A percentile compares a stretch with the other conserved stretches of the same genome.
These are phyloP conservation scores for Labyrinthula sp. DNA, from an alignment of 352 stramenopile species.

Conservation along the genomic window DNA sequence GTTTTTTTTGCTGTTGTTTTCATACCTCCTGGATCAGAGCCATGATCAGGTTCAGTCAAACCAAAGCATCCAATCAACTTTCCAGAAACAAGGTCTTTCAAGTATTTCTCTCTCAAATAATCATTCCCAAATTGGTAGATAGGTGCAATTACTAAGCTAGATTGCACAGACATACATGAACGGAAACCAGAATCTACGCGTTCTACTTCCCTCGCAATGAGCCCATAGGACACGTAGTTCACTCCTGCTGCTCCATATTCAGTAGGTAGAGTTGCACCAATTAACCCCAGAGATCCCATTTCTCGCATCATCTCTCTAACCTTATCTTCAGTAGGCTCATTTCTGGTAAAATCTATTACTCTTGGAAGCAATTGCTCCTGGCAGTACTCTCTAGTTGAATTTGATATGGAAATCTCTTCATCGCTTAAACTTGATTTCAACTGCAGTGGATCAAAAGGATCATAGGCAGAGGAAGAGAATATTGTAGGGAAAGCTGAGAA, in stretches of 20 bases:
- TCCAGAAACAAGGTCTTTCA: conserved; percentile 72
- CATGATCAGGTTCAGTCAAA: conserved; percentile 90
- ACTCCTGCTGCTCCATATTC: conserved; percentile 78
- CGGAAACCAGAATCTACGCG: conserved; percentile 81
- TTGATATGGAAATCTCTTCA: conserved; percentile 68
- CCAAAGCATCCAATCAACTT: conserved; percentile 91
- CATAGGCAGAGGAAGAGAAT: not conserved
- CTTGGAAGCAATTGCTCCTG: conserved; percentile 69
- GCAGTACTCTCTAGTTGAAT: conserved; percentile 73
- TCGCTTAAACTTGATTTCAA: conserved; percentile 45
- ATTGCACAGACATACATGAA: conserved; percentile 89
- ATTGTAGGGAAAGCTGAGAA: too few relatives aligned
- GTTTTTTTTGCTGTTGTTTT: conserved; percentile 65
- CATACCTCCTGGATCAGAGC: conserved; percentile 81
- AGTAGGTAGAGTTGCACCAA: conserved; percentile 40
- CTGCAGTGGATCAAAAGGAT: conserved; percentile 17
- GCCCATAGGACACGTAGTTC: conserved; percentile 80
- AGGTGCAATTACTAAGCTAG: conserved; percentile 87
- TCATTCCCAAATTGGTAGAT: conserved; percentile 90
- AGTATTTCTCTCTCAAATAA: conserved; percentile 83
- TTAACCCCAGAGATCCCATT: conserved; percentile 67
- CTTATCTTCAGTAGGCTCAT: conserved; percentile 69
- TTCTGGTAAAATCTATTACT: conserved; percentile 75
- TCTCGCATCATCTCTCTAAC: conserved; percentile 80
- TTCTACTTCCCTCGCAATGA: conserved; percentile 88